Conservation (phyloP, 495 filamentous ascomycete species). For the Usnea hakonensis region DNA sequence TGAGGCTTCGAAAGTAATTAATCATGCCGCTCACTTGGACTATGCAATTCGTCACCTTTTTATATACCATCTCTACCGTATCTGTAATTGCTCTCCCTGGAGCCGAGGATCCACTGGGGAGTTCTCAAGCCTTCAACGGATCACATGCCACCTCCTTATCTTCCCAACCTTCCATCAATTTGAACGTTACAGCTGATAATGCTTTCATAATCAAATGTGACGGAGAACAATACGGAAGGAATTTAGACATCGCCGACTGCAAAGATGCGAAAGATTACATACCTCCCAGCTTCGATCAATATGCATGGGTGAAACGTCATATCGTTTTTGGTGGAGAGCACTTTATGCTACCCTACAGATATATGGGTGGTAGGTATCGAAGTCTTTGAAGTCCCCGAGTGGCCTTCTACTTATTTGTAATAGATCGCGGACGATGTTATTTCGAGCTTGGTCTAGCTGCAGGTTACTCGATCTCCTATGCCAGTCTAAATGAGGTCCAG, state of each 20-base stretch:
- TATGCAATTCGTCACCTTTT: not conserved
- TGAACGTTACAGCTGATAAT: not conserved
- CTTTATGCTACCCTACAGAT: not conserved
- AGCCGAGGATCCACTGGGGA: not conserved
- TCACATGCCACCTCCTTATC: not conserved
- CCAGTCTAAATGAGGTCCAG: not conserved
- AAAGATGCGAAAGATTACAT: not conserved
- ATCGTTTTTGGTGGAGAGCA: not conserved
- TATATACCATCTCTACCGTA: not conserved
- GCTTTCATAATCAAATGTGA: not conserved
- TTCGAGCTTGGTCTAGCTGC: not conserved
- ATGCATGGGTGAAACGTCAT: not conserved
- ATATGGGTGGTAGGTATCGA: not conserved
- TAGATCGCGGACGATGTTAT: not conserved
- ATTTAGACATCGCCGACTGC: not conserved
- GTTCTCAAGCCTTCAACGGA: not conserved
- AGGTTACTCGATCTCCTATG: not conserved
- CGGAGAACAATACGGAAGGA: not conserved
- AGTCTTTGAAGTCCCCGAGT: not conserved
- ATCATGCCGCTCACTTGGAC: not conserved
- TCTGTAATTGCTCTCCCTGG: not conserved
- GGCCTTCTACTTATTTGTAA: not conserved
- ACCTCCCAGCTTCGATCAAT: not conserved
- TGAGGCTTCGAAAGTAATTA: not conserved
- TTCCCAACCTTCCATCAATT: not conserved